Evolutionary conservation across 345 rosid genomes (phyloP), one percentile per base, ranked within the genome.

Genomic region (Cardamine occulta): DNA sequence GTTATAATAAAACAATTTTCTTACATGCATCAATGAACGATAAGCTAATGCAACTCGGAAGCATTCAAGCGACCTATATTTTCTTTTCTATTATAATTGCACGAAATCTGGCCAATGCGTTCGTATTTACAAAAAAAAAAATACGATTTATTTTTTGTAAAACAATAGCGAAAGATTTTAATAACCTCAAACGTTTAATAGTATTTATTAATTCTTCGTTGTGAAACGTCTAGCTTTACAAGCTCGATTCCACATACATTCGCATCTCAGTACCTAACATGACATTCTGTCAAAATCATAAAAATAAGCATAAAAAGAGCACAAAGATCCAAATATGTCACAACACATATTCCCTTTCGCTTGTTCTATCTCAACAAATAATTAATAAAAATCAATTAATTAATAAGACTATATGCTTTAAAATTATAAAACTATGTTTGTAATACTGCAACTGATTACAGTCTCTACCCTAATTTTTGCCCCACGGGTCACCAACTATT

Each of bases 261-360:
- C 80, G 78, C 82, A 70, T 70, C 80, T 77, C 71, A 71, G 76
- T 71, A 79, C 75, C 66, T 82, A 82, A 87, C 87, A 70, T 91
- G 93, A 81, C 87, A 86, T 82, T 86, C 88, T 71, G 82, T 82
- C 84, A 74, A 84, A 85, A 56, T 68, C 53, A 42, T 72, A 80
- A 68, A 70, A 59, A 77, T 77, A 83, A 81, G 71, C 72, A 56
- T 68, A 80, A 29, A 74, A 74, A 77, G 47, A 62, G 70, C 62
- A 74, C 65, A 70, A 65, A 60, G 58, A 67, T 86, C 82, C 90
- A 82, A 90, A 88, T 75, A 77, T 83, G 86, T 83, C 86, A 74
- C 76, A 91, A 88, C 93, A 81, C 87, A 51, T 87, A 86, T 86
- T 73, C 87, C 88, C 89, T 91, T 86, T 86, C 67, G 80, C 75